These are phyloP conservation scores for Lodderomyces oxycetoniae DNA, from an alignment of 1,139 yeast genomes.

Conservation along the genomic window DNA sequence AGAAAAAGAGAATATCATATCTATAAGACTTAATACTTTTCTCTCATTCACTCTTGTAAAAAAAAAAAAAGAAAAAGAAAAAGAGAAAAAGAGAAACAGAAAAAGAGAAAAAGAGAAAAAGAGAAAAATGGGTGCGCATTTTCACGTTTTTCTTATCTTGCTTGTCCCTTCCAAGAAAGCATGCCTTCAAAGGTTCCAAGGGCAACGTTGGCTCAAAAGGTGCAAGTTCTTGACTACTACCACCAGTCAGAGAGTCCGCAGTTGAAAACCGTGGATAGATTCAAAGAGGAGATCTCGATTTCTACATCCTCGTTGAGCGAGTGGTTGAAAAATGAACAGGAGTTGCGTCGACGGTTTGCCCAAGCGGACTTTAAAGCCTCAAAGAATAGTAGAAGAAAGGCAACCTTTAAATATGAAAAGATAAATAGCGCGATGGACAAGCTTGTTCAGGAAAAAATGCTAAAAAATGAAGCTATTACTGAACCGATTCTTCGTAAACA, in stretches of 20 bases:
- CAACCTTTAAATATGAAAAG: slow-evolving; percentile 51
- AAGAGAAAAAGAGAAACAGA: too few relatives aligned
- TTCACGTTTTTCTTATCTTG: not conserved
- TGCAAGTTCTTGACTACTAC: slow-evolving; percentile 48
- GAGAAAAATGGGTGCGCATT: too few relatives aligned
- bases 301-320: slow-evolving; percentile 57
- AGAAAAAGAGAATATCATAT: too few relatives aligned
- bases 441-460: slow-evolving; percentile 43
- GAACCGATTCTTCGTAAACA: slow-evolving; percentile 54
- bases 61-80: too few relatives aligned
- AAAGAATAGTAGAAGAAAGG: slow-evolving; percentile 44
- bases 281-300: slow-evolving; percentile 45
- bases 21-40: too few relatives aligned
- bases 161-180: not conserved
- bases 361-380: slow-evolving; percentile 34
- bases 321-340: slow-evolving; percentile 53
- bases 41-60: too few relatives aligned
- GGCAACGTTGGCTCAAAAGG: slow-evolving; percentile 56
- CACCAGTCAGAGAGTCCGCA: slow-evolving; percentile 49
- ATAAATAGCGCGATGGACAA: slow-evolving; percentile 57
- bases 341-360: slow-evolving; percentile 39
- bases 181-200: slow-evolving; percentile 36
- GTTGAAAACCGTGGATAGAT: slow-evolving; percentile 53
- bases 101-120: too few relatives aligned
- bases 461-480: slow-evolving; percentile 43